These are phyloP conservation scores for Metschnikowia lochheadii DNA, from an alignment of 805 yeast genomes.

Conservation along the genomic window DNA sequence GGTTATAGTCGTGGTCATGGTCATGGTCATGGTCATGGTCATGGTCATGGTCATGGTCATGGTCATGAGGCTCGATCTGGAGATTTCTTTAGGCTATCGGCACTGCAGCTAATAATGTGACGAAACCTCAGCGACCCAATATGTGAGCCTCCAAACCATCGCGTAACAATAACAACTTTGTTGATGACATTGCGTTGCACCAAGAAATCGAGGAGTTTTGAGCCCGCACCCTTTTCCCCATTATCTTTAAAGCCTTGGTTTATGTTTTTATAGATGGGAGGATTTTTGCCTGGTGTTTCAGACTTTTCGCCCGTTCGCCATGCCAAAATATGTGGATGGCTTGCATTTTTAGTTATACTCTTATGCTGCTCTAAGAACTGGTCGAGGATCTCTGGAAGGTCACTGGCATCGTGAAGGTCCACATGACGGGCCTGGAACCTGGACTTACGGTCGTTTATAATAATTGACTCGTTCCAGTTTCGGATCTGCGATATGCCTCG, in stretches of 20 bases:
- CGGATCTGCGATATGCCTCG: conserved; percentile 10
- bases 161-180: conserved; percentile 60
- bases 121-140: conserved; percentile 70
- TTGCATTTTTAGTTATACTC: conserved; percentile 46
- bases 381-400: conserved; percentile 41
- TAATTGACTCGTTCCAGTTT: conserved; percentile 30
- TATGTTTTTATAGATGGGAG: conserved; percentile 19
- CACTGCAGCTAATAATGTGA: conserved; percentile 56
- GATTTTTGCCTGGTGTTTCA: conserved; percentile 21
- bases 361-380: conserved; percentile 45
- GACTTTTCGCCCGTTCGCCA: conserved; percentile 47
- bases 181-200: conserved; percentile 48
- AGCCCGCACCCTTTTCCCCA: conserved; percentile 76
- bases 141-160: conserved; percentile 83
- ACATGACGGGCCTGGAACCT: conserved; percentile 63
- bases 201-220: conserved; percentile 48
- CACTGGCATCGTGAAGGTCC: conserved; percentile 31
- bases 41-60: too few relatives aligned
- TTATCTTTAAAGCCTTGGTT: conserved; percentile 64
- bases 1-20: not conserved
- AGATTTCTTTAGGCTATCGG: conserved; percentile 40
- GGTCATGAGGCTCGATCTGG: not conserved
- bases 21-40: not conserved
- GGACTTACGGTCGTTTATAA: conserved; percentile 50
- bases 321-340: conserved; percentile 73